A percentile compares a stretch with the other conserved stretches of the same genome.
Evolutionary conservation across 805 yeast species (phyloP).

Genomic region (Wickerhamiella galacta): DNA sequence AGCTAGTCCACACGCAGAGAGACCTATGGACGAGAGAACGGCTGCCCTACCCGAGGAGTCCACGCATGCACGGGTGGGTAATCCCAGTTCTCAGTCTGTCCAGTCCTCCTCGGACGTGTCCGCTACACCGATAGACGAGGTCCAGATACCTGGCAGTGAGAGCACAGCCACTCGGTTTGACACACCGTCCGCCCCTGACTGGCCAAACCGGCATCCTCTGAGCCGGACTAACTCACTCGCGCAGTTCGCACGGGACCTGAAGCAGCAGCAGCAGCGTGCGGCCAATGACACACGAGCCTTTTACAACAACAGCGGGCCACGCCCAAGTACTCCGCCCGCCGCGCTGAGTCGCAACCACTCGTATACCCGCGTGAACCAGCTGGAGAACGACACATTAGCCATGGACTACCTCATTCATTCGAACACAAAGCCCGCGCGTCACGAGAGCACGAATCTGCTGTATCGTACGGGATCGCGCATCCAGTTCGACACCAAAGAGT

Average conservation of each 20-base stretch:
- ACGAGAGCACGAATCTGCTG: constrained; percentile 12
- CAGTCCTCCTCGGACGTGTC: no score
- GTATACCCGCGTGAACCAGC: constrained; percentile 1
- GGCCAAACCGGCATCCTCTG: constrained; percentile 1
- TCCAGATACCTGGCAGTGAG: no score
- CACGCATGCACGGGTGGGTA: no score
- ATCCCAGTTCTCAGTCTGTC: no score
- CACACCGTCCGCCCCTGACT: no score
- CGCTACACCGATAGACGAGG: no score
- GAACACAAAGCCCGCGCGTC: background rate
- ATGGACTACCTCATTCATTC: constrained; percentile 4
- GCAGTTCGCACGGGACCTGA: constrained; percentile 13
- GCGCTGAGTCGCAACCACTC: background rate
- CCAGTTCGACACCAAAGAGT: constrained; percentile 15
- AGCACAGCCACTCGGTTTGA: no score
- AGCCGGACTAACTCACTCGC: constrained; percentile 12
- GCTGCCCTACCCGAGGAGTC: no score
- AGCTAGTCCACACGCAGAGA: no score
- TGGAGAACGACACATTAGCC: constrained; percentile 7
- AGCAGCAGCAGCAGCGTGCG: constrained; percentile 1
- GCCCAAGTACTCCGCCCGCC: background rate
- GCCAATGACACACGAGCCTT: constrained; percentile 11
- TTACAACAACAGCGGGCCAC: constrained; percentile 5
- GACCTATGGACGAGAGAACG: no score
- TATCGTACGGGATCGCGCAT: constrained; percentile 17